Evolutionary conservation across 2,329 filamentous ascomycete genomes (phyloP).

Genomic region (Cercospora brassicicola): DNA sequence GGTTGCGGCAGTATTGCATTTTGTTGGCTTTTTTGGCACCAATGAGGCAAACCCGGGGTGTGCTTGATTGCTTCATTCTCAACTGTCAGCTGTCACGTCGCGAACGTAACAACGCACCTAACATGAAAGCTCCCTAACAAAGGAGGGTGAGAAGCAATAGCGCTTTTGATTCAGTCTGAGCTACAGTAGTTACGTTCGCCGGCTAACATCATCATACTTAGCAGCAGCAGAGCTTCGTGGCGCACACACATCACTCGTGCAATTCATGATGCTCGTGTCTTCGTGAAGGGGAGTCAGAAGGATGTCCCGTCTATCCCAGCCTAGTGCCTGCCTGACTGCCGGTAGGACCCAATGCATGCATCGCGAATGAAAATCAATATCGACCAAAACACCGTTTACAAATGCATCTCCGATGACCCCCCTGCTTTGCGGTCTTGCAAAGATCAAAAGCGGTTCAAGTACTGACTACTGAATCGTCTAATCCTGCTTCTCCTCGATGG

Average conservation of each 20-base stretch:
- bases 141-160: neutral
- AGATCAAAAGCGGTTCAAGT: constrained; percentile 14
- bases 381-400: neutral
- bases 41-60: too few species aligned
- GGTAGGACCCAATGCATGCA: neutral
- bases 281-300: neutral
- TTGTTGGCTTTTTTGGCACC: neutral
- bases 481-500: constrained; percentile 10
- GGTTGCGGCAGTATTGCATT: neutral
- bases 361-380: neutral
- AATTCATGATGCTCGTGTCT: constrained; percentile 5
- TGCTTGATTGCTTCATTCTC: neutral
- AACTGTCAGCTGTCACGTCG: neutral
- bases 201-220: neutral
- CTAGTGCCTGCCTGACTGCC: neutral
- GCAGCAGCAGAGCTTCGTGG: constrained; percentile 7
- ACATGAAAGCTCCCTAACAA: neutral
- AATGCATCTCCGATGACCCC: neutral
- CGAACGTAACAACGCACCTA: neutral
- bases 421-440: neutral
- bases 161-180: constrained; percentile 13
- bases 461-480: constrained; percentile 18
- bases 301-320: constrained; percentile 2
- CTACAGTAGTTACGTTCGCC: neutral
- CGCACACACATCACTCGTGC: neutral